A percentile compares a stretch with the other conserved stretches of the same genome.
Evolutionary conservation across 352 stramenopile genomes (phyloP).

Genomic region (Phytophthora brassicae): DNA sequence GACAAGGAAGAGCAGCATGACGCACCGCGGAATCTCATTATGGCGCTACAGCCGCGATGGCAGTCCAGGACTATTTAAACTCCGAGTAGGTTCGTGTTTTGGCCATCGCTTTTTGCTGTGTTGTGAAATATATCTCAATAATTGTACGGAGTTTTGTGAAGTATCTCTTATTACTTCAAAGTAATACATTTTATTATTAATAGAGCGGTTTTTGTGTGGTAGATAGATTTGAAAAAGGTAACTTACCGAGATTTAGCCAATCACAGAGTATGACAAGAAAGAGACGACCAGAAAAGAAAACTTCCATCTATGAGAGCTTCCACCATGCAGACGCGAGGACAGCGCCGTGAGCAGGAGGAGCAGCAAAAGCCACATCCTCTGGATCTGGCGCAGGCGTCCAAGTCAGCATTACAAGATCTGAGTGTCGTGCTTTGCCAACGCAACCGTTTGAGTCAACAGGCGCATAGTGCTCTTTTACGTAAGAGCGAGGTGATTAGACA

Average conservation of each 20-base stretch:
- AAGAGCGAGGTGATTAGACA: slow-evolving; percentile 17
- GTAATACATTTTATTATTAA: too few species aligned
- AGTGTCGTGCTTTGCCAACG: slow-evolving; percentile 6
- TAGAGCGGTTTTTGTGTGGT: too few species aligned
- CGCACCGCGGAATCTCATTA: slow-evolving; percentile 29
- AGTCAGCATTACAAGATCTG: slow-evolving; percentile 8
- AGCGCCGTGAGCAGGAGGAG: neutral
- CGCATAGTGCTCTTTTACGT: slow-evolving; percentile 14
- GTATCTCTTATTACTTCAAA: too few species aligned
- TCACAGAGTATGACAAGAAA: too few species aligned
- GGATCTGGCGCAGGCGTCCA: slow-evolving; percentile 9
- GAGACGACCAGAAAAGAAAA: too few species aligned
- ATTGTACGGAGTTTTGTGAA: too few species aligned
- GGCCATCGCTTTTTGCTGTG: slow-evolving; percentile 11
- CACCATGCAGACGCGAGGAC: neutral
- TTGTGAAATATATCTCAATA: slow-evolving; percentile 23
- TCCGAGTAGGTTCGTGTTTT: neutral
- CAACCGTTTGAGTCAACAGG: slow-evolving; percentile 8
- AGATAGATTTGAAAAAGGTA: neutral
- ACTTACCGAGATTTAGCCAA: neutral
- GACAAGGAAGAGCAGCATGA: slow-evolving; percentile 30
- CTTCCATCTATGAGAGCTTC: too few species aligned
- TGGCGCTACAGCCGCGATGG: slow-evolving; percentile 24
- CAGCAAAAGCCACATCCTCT: slow-evolving; percentile 11
- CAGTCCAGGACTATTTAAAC: slow-evolving; percentile 34